Evolutionary conservation across 2,329 filamentous ascomycete species (phyloP).

Genomic region (Pseudocercospora macadamiae): DNA sequence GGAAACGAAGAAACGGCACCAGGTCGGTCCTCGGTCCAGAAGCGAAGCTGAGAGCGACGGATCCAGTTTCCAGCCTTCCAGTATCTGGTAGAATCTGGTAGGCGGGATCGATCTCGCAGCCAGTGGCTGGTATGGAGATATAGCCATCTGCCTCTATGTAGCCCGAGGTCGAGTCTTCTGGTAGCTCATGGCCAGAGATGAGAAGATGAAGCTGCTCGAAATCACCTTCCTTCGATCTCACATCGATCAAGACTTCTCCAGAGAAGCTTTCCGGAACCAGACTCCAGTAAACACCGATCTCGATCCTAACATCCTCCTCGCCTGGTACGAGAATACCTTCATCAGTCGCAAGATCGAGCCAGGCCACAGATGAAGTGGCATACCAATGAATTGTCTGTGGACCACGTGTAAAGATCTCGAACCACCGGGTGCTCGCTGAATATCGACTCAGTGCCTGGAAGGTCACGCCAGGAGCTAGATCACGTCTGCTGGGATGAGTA

Average conservation of each 20-base stretch:
- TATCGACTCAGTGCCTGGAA: constrained; percentile 46
- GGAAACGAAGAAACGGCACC: constrained; percentile 54
- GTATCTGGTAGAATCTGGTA: constrained; percentile 55
- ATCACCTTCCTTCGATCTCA: constrained; percentile 27
- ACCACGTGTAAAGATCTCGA: background rate
- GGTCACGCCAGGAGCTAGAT: constrained; percentile 55
- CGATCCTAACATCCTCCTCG: background rate
- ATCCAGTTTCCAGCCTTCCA: constrained; percentile 53
- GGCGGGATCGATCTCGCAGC: constrained; percentile 35
- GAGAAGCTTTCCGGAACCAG: background rate
- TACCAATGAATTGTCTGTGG: background rate
- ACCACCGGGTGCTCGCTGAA: constrained; percentile 37
- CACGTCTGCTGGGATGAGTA: constrained; percentile 54
- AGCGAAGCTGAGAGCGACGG: constrained; percentile 30
- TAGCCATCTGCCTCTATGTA: constrained; percentile 63
- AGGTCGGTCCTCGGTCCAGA: constrained; percentile 47
- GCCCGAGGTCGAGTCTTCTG: constrained; percentile 56
- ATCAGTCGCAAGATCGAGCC: background rate
- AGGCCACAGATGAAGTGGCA: background rate
- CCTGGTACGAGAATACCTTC: background rate
- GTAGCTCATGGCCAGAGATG: constrained; percentile 58
- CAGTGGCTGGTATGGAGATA: constrained; percentile 42
- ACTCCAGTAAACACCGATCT: constrained; percentile 4
- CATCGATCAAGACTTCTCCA: background rate
- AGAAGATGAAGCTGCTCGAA: constrained; percentile 46